Evolutionary conservation across 192 early-diverging fungal genomes (phyloP), one percentile per base, ranked within the genome.

Genomic region (Linnemannia schmuckeri): DNA sequence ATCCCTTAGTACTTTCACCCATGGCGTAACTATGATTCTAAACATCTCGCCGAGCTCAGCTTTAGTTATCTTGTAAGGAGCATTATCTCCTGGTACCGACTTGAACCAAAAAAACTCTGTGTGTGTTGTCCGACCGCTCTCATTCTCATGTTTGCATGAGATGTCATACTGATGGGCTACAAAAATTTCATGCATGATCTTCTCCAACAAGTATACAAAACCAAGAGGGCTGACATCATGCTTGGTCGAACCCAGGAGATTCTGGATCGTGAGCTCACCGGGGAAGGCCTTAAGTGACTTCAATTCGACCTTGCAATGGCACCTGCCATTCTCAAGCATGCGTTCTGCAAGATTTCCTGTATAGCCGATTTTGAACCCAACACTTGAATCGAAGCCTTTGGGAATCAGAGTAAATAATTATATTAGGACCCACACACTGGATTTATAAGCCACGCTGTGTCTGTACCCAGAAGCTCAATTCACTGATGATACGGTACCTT

Each of bases 281-380:
- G 75, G 75, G 75, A 76, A 76, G 68, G 75, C 38, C 55, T 61
- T 76, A 76, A 63, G n/a, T 42, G 75, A n/a, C 52, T 7, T 37
- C 27, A 44, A 37, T 41, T 76, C 22, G 75, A 76, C 75, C 75
- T 76, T 76, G 75, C 75, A 76, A n/a, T 76, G 54, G 57, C 55
- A 37, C 22, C 40, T 55, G 75, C 17, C 6, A 27, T 68, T 66
- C 52, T 18, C 27, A 76, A 76, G 7, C 2, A 76, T 76, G 75
- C 75, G 75, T 7, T 76, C 57, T 76, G 15, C 22, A 41, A 76
- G 75, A n/a, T 76, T 24, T 76, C 55, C 75, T 76, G 75, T 27
- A 76, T 76, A 68, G 75, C 75, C 75, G 41, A 76, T 76, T 76
- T 76, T 76, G 75, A 76, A 76, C 57, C 75, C 75, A 76, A 76